These are phyloP conservation scores for Cyclospora cayetanensis DNA, from an alignment of 169 alveolate genomes.

Conservation along the genomic window DNA sequence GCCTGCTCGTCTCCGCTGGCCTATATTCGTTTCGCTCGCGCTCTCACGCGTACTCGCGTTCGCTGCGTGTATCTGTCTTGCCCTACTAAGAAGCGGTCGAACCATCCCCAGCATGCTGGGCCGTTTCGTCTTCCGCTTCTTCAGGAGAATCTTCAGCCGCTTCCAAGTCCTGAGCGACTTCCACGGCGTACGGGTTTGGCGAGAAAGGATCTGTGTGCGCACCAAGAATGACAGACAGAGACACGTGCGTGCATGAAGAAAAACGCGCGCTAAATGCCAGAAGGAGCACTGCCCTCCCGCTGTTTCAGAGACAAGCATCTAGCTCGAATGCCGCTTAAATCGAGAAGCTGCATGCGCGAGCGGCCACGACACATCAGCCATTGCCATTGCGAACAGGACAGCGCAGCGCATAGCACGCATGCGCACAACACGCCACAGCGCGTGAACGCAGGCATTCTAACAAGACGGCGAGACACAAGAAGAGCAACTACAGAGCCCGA, in stretches of 20 bases:
- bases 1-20: no score
- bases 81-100: no score
- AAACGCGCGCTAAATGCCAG: no score
- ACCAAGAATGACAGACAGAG: background rate
- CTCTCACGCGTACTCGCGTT: no score
- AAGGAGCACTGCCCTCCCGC: no score
- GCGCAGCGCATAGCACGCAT: background rate
- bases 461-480: no score
- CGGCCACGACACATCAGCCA: background rate
- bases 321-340: background rate
- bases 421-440: no score
- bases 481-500: background rate
- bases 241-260: background rate
- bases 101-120: no score
- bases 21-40: no score
- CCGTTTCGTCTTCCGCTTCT: conserved; percentile 5
- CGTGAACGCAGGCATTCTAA: no score
- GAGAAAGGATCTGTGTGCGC: conserved; percentile 50
- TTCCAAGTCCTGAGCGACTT: conserved; percentile 36
- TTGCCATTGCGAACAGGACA: background rate
- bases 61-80: no score
- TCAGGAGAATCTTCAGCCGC: background rate
- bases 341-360: background rate
- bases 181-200: conserved; percentile 60
- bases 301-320: background rate